Conservation (phyloP, 2,329 filamentous ascomycete genomes). For the Tolypocladium cylindrosporum region DNA sequence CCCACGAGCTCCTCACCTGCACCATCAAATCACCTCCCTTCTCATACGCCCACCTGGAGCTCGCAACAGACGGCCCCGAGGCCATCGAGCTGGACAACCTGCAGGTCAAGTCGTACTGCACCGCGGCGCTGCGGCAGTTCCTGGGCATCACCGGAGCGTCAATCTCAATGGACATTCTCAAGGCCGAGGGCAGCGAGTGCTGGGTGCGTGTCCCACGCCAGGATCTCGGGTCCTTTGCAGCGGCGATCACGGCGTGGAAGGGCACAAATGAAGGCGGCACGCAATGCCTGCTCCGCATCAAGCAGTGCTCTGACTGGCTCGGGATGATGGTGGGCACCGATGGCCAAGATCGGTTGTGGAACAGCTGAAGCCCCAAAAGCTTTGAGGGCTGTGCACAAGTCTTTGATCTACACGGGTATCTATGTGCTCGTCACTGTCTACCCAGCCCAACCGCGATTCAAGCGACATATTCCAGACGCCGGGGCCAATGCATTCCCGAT, state of each 20-base stretch:
- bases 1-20: slow-evolving; percentile 38
- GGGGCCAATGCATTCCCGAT: slow-evolving; percentile 8
- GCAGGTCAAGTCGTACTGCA: slow-evolving; percentile 53
- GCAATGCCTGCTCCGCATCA: slow-evolving; percentile 43
- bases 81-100: slow-evolving; percentile 44
- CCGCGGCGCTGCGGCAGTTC: slow-evolving; percentile 54
- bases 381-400: slow-evolving; percentile 5
- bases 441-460: slow-evolving; percentile 2
- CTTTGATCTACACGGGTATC: slow-evolving; percentile 10
- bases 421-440: slow-evolving; percentile 5
- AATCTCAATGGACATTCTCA: slow-evolving; percentile 62
- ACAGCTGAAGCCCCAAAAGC: slow-evolving; percentile 18
- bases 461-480: slow-evolving; percentile 5
- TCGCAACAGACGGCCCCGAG: slow-evolving; percentile 23
- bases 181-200: slow-evolving; percentile 41
- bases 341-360: slow-evolving; percentile 35
- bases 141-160: slow-evolving; percentile 59
- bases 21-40: slow-evolving; percentile 42
- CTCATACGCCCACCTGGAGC: slow-evolving; percentile 47
- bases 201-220: slow-evolving; percentile 57
- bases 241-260: slow-evolving; percentile 56
- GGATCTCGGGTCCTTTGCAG: slow-evolving; percentile 51
- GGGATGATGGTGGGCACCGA: slow-evolving; percentile 45
- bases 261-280: slow-evolving; percentile 31
- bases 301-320: slow-evolving; percentile 54